Base-by-base conservation (phyloP, 495 filamentous ascomycete species). In the Aspergillus baeticus region DNA sequence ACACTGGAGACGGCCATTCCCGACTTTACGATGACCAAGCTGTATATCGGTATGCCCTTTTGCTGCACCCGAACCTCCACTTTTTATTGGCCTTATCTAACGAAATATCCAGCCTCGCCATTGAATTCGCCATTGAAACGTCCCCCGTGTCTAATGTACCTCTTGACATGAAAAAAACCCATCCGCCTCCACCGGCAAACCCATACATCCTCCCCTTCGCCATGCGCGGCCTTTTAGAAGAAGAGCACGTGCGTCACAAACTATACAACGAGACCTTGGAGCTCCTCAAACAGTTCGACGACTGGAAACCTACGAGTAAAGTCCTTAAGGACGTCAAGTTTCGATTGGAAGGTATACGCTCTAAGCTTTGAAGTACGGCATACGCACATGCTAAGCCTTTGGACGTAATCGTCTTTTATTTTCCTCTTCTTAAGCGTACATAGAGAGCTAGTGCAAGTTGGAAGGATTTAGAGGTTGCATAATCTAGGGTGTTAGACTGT, bases 281-380 rank as follows among this genome's bases (percentile, higher is more conserved):
- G 63, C 72, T 98, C 38, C 75, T 98, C 11, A 78, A 78, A 61
- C 87, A 96, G 63, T 98, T 97, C 70, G 92, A 98, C 67, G 85
- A 90, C 41, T 98, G 94, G 94, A 91, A 88, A 66, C 94, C 94
- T 7, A 77, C 78, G 0, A 94, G 81, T 10, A 98, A 98, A 75
- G 87, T 87, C 31, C 73, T 98, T 51, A 96, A 91, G 70, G 94
- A 98, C 76, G 94, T 98, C 33, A 96, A 94, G 67, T 98, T 95
- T 68, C 81, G 94, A 60, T 74, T 98, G 37, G 94, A 98, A 77
- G 92, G 88, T 7, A 92, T 98, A 42, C 78, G 90, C 60, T 92
- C 88, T 6, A 95, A 91, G 69, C 74, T 94, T 29, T 96, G 69
- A 57, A 18, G 39, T 35, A 18, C 46, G 1, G 31, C 6, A 7